Conservation (phyloP, 169 alveolate genomes). For the Plasmodium gonderi region DNA sequence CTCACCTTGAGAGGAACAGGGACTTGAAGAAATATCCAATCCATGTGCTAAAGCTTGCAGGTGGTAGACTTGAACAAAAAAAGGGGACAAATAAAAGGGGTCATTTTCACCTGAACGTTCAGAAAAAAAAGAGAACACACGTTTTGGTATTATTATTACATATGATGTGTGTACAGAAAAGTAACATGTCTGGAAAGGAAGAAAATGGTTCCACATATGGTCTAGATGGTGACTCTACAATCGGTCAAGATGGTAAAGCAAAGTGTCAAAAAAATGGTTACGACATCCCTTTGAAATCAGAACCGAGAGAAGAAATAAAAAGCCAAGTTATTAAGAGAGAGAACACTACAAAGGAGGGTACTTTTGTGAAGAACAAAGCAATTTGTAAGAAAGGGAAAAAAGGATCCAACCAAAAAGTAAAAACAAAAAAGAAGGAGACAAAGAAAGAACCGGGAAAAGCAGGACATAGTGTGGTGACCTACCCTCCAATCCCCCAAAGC, state of each 20-base stretch:
- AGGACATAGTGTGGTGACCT: background rate
- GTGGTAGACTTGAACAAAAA: too few species aligned
- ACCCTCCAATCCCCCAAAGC: constrained; percentile 46
- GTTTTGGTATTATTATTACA: too few species aligned
- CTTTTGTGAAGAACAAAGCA: background rate
- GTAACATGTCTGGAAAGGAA: too few species aligned
- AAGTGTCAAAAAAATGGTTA: too few species aligned
- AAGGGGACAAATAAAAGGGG: background rate
- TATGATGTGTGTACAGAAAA: too few species aligned
- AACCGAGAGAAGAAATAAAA: background rate
- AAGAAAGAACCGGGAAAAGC: background rate
- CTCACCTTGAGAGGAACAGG: too few species aligned
- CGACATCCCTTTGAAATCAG: background rate
- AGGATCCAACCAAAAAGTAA: background rate
- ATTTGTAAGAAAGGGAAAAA: background rate
- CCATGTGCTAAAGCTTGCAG: too few species aligned
- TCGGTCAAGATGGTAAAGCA: too few species aligned
- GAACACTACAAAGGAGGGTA: background rate
- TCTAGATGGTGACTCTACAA: too few species aligned
- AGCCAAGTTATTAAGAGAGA: background rate
- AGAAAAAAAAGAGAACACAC: background rate
- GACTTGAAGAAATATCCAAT: too few species aligned
- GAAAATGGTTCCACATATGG: too few species aligned
- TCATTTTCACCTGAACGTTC: background rate
- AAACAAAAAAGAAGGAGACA: constrained; percentile 1